A percentile compares a stretch with the other conserved stretches of the same genome.
Conservation (phyloP, 352 stramenopile species). For the Heterotrichella gracilis region DNA sequence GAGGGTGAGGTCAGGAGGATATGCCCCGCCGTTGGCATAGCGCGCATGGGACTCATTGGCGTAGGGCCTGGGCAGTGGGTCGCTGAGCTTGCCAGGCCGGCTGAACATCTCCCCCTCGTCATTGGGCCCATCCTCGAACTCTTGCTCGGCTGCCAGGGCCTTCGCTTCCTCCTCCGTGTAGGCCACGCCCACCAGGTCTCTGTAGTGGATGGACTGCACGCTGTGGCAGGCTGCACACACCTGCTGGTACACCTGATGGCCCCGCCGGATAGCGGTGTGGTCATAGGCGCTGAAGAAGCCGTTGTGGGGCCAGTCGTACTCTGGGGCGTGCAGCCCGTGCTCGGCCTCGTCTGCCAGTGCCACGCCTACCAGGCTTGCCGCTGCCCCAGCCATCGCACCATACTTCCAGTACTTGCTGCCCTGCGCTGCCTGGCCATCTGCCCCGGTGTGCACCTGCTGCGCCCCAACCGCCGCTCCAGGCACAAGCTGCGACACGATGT, state of each 20-base stretch:
- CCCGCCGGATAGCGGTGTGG: slow-evolving; percentile 43
- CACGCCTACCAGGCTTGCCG: too few species aligned
- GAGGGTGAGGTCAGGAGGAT: slow-evolving; percentile 77
- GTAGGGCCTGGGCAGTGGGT: slow-evolving; percentile 72
- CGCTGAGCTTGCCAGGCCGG: slow-evolving; percentile 65
- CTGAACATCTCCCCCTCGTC: slow-evolving; percentile 96
- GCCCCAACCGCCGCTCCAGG: too few species aligned
- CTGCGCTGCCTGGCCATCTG: too few species aligned
- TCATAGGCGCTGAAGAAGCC: slow-evolving; percentile 18
- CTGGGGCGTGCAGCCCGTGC: slow-evolving; percentile 16
- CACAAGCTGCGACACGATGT: too few species aligned
- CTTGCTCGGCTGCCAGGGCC: slow-evolving; percentile 53
- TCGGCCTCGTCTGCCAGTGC: too few species aligned
- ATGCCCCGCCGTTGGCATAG: slow-evolving; percentile 74
- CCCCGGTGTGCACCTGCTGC: too few species aligned
- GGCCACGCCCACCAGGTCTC: slow-evolving; percentile 79
- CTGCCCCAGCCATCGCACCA: too few species aligned
- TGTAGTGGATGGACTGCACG: slow-evolving; percentile 75
- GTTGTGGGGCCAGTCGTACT: slow-evolving; percentile 20
- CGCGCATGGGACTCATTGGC: slow-evolving; percentile 78
- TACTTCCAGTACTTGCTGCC: too few species aligned
- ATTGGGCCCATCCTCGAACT: slow-evolving; percentile 78
- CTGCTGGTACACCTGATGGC: slow-evolving; percentile 94
- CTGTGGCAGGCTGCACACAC: slow-evolving; percentile 65
- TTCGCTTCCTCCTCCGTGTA: slow-evolving; percentile 53